Evolutionary conservation across 305 asterid species (phyloP), one percentile per base, ranked within the genome.

Genomic region (Fraxinus sp.): DNA sequence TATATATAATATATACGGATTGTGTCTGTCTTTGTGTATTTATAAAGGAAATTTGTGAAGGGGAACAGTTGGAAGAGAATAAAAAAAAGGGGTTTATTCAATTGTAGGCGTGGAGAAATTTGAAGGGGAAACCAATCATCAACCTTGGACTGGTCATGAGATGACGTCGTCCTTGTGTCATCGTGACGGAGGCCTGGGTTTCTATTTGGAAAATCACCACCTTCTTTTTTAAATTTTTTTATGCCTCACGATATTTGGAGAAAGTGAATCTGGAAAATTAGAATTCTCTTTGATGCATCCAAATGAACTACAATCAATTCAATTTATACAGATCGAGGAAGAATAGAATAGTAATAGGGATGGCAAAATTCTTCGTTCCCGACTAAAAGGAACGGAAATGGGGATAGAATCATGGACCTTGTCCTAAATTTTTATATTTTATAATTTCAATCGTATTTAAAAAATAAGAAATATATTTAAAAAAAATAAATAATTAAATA

Each of bases 131-230:
- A 84, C 84, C 85, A 16, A 5, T 7, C n/a, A 32, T 46, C 81
- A 7, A 14, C 59, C 16, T 77, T 55, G 75, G 76, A 80, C 66
- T 26, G 39, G 52, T 59, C 83, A 59, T 59, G 11, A 8, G 86
- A 32, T 88, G 90, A 85, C 86, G 84, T 87, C 91, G 86, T 7
- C 36, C 33, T 79, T 6, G 7, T 79, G 87, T 87, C 89, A 91
- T 62, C 75, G 30, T 91, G 92, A 89, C 81, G 90, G 73, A 55
- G 36, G 85, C 75, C 77, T 79, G 32, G 1, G 7, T 73, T n/a
- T 18, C 35, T 7, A 24, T 24, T 24, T 22, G 0, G 2, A 24
- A 24, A 24, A 2, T 64, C 24, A 2, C 1, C 4, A 0, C 1
- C 30, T 5, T 5, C 4, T 55, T 5, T n/a, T 5, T 20, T 5